phyloP scores from a whole-genome alignment of 2,329 filamentous ascomycete genomes.

The Colletotrichum limetticola region DNA sequence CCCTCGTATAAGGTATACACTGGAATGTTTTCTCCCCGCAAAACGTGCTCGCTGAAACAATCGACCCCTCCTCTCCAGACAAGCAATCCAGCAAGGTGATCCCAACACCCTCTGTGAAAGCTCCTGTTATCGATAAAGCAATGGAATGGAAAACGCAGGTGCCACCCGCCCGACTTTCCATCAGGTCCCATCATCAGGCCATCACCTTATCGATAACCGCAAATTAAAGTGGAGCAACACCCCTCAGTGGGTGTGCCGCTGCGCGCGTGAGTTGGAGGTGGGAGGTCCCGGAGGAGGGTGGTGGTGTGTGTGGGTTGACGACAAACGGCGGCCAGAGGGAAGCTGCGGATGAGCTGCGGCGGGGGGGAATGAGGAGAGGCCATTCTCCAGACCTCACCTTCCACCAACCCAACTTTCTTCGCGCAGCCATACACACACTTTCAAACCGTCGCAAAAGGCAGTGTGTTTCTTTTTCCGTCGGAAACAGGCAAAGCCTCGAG shows the following conservation, averaged over 20 bases:
- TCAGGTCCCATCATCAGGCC: no score
- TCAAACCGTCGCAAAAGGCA: neutral
- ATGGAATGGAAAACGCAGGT: neutral
- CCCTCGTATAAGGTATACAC: no score
- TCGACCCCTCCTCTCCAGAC: slow-evolving; percentile 30
- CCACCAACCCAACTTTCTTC: neutral
- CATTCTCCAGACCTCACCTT: neutral
- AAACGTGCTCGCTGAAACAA: slow-evolving; percentile 25
- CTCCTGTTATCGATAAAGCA: slow-evolving; percentile 28
- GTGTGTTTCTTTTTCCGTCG: neutral
- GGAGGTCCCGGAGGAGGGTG: neutral
- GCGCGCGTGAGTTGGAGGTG: neutral
- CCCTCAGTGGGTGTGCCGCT: slow-evolving; percentile 9
- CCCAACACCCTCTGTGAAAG: neutral
- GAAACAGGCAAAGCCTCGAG: neutral
- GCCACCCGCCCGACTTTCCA: no score
- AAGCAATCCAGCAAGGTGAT: neutral
- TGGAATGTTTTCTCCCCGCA: slow-evolving; percentile 19
- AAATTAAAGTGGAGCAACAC: slow-evolving; percentile 8
- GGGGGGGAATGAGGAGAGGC: neutral
- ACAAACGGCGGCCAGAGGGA: slow-evolving; percentile 4
- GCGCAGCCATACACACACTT: neutral
- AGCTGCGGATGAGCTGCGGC: slow-evolving; percentile 18
- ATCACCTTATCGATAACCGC: slow-evolving; percentile 27
- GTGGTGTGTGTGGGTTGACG: neutral